Evolutionary conservation across 2,329 filamentous ascomycete species (phyloP).

Genomic region (Alternaria ethzedia): DNA sequence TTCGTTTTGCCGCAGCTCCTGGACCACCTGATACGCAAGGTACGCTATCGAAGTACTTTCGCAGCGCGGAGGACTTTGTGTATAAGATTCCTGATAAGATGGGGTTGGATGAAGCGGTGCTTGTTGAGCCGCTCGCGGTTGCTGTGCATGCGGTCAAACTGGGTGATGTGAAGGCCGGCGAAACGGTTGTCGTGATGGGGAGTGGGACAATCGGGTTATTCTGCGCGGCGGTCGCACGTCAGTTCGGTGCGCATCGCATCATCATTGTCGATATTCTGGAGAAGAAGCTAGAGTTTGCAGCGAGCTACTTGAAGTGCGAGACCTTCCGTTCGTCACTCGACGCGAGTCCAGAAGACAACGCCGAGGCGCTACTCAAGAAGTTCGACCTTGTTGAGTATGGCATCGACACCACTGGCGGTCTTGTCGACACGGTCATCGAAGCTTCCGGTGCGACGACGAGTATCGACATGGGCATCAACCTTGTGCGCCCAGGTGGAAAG

Average conservation of each 20-base stretch:
- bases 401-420: conserved; percentile 63
- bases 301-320: conserved; percentile 75
- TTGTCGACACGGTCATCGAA: conserved; percentile 82
- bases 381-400: conserved; percentile 67
- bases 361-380: conserved; percentile 59
- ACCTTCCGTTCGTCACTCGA: conserved; percentile 70
- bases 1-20: conserved; percentile 89
- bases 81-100: conserved; percentile 85
- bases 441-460: conserved; percentile 92
- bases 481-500: conserved; percentile 88
- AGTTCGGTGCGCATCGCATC: conserved; percentile 76
- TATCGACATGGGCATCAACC: conserved; percentile 83
- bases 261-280: conserved; percentile 93
- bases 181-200: conserved; percentile 85
- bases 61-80: conserved; percentile 88
- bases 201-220: conserved; percentile 91
- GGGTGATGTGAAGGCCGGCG: conserved; percentile 78
- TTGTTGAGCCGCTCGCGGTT: conserved; percentile 88
- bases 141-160: conserved; percentile 85
- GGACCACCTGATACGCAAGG: conserved; percentile 71
- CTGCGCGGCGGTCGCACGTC: conserved; percentile 73
- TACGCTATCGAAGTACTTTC: conserved; percentile 85
- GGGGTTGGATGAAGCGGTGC: conserved; percentile 85
- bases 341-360: conserved; percentile 71
- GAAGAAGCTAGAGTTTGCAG: conserved; percentile 80